Percentiles rank a stretch among this genome's conserved stretches.
Conservation (phyloP, 306 rosid genomes). For the Pyrus communis region DNA sequence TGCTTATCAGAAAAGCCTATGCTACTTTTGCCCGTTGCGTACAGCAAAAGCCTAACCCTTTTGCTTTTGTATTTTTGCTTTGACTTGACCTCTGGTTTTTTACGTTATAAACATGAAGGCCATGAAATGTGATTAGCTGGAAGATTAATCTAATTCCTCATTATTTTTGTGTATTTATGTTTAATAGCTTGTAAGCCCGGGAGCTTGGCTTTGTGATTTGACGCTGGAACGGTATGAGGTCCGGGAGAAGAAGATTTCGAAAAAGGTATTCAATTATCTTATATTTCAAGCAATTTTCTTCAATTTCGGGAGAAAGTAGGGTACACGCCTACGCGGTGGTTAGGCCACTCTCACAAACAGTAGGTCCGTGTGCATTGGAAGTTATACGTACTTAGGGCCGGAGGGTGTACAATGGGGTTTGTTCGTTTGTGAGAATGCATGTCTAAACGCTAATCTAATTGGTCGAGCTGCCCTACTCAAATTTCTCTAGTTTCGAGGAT, state of each 20-base stretch:
- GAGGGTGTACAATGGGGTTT: neutral
- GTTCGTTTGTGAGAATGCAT: neutral
- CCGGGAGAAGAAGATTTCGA: conserved; percentile 83
- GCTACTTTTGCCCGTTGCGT: neutral
- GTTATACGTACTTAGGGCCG: neutral
- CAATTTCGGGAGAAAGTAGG: too few species aligned
- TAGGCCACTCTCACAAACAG: neutral
- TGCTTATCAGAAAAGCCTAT: neutral
- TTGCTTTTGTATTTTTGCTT: neutral
- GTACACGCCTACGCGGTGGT: too few species aligned
- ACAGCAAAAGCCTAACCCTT: neutral
- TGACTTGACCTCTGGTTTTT: neutral
- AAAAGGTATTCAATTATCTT: conserved; percentile 38
- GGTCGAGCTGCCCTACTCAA: too few species aligned
- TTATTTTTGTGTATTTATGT: neutral
- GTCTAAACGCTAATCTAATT: neutral
- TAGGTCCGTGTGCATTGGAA: neutral
- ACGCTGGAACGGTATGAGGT: conserved; percentile 84
- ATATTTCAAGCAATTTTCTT: too few species aligned
- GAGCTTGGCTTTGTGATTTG: conserved; percentile 78
- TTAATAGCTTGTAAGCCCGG: conserved; percentile 57
- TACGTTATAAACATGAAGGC: neutral
- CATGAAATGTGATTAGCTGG: neutral
- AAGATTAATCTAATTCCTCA: neutral
- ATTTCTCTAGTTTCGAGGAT: neutral